These are phyloP conservation scores for Mariannaea sp. DNA, from an alignment of 2,329 filamentous ascomycete genomes.

Conservation along the genomic window DNA sequence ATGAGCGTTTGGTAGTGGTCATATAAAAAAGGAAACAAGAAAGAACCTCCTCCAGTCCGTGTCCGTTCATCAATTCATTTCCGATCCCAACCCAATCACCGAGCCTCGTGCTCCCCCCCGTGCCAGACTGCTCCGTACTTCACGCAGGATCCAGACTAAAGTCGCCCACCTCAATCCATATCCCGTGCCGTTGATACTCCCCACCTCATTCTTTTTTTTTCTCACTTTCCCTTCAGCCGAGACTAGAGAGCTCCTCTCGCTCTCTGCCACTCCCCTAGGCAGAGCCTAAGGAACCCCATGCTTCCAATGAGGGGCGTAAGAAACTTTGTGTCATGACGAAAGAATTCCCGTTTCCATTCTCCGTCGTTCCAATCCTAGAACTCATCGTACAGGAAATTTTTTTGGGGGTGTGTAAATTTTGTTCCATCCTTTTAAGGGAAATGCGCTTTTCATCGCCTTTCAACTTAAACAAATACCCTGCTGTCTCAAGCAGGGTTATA, in stretches of 20 bases:
- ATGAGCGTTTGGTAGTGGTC: background rate
- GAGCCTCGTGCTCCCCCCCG: constrained; percentile 22
- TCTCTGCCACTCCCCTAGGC: constrained; percentile 13
- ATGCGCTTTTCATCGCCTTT: constrained; percentile 5
- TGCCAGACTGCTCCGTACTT: constrained; percentile 19
- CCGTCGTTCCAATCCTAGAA: background rate
- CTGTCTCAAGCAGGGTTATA: constrained; percentile 16
- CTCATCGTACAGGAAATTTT: background rate
- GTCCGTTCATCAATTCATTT: background rate
- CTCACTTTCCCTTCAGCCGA: constrained; percentile 33
- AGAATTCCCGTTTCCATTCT: background rate
- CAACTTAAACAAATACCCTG: background rate
- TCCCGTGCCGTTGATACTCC: constrained; percentile 25
- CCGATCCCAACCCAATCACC: background rate
- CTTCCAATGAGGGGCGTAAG: background rate
- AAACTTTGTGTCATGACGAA: background rate
- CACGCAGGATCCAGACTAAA: constrained; percentile 36
- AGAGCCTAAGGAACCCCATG: background rate
- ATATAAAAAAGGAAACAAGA: background rate
- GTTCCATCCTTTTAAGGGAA: constrained; percentile 1
- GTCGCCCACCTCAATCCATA: constrained; percentile 37
- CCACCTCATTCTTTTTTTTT: constrained; percentile 17
- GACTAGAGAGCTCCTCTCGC: constrained; percentile 18
- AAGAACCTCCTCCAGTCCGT: background rate
- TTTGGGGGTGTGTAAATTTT: background rate